Evolutionary conservation across 495 filamentous ascomycete species (phyloP).

Genomic region (Penicillium taxi): DNA sequence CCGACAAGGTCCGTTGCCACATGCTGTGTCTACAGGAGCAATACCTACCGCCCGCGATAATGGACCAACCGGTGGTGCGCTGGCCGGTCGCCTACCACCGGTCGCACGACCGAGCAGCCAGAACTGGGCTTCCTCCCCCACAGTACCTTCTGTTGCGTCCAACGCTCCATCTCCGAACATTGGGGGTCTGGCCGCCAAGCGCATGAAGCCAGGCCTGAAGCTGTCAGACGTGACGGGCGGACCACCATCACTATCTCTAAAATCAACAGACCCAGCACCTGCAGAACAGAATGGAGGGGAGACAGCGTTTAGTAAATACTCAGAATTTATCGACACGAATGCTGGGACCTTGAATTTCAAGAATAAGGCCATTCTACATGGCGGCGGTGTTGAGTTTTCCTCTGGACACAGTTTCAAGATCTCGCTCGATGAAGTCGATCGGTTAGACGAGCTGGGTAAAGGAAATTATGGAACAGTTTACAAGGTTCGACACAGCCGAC

Average conservation of each 20-base stretch:
- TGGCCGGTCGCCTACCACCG: conserved; percentile 35
- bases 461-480: conserved; percentile 98
- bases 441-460: conserved; percentile 90
- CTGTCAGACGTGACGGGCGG: conserved; percentile 42
- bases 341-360: conserved; percentile 88
- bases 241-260: conserved; percentile 15
- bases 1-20: conserved; percentile 44
- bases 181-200: conserved; percentile 46
- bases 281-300: conserved; percentile 30
- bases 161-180: conserved; percentile 32
- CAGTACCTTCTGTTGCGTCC: conserved; percentile 22
- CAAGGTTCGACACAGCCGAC: conserved; percentile 82
- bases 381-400: conserved; percentile 84
- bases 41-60: conserved; percentile 24
- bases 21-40: conserved; percentile 28
- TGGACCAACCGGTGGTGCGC: conserved; percentile 23
- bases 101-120: conserved; percentile 30
- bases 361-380: conserved; percentile 82
- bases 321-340: conserved; percentile 84
- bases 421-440: conserved; percentile 92
- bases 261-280: conserved; percentile 13
- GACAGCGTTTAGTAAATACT: conserved; percentile 81
- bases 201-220: conserved; percentile 44
- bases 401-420: conserved; percentile 86
- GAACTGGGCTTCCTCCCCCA: conserved; percentile 48